A percentile compares a stretch with the other conserved stretches of the same genome.
phyloP scores from a whole-genome alignment of 164 flowering plant species.

The Pachysandra terminalis region DNA sequence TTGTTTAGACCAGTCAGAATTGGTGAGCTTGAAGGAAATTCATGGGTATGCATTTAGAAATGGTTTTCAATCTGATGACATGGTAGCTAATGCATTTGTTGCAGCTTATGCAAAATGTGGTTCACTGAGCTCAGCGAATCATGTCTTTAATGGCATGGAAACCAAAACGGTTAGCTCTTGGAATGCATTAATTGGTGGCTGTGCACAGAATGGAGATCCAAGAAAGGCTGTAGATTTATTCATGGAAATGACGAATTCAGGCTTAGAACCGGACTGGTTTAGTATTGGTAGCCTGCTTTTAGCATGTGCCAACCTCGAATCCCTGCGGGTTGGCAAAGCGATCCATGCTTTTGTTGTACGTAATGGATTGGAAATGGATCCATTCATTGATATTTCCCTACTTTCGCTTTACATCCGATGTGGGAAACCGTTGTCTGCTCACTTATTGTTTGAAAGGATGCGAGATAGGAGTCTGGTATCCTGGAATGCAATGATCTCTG shows the following conservation, averaged over 20 bases:
- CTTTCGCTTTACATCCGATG: slow-evolving; percentile 55
- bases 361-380: slow-evolving; percentile 49
- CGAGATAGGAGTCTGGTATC: slow-evolving; percentile 40
- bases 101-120: slow-evolving; percentile 74
- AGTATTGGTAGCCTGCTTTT: slow-evolving; percentile 59
- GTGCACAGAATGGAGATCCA: slow-evolving; percentile 61
- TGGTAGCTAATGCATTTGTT: slow-evolving; percentile 58
- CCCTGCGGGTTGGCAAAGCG: slow-evolving; percentile 41
- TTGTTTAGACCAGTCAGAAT: slow-evolving; percentile 29
- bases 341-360: slow-evolving; percentile 56
- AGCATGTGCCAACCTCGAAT: slow-evolving; percentile 48
- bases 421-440: slow-evolving; percentile 28
- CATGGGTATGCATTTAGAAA: slow-evolving; percentile 59
- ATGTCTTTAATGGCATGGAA: slow-evolving; percentile 34
- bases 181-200: slow-evolving; percentile 68
- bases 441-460: slow-evolving; percentile 38
- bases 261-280: slow-evolving; percentile 46
- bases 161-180: slow-evolving; percentile 53
- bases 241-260: slow-evolving; percentile 39
- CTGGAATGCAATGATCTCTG: slow-evolving; percentile 75
- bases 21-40: slow-evolving; percentile 54
- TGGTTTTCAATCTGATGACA: slow-evolving; percentile 37
- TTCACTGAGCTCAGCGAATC: slow-evolving; percentile 33
- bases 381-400: slow-evolving; percentile 45
- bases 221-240: slow-evolving; percentile 41